Conservation (phyloP, 176 grass and related monocot genomes). For the Phragmites australis region DNA sequence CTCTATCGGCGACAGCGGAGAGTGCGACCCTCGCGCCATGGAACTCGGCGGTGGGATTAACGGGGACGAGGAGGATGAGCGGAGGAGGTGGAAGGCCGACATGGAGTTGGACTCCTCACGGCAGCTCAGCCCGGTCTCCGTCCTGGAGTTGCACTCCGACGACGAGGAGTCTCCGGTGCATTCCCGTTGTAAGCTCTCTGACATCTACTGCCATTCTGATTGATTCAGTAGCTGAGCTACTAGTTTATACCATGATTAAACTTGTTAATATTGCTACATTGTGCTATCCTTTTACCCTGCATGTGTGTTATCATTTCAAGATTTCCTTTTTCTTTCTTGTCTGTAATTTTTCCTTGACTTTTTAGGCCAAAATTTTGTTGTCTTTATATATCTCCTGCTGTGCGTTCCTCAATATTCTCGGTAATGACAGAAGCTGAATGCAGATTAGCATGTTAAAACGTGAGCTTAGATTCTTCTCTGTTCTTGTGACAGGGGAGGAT, state of each 20-base stretch:
- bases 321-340: not conserved
- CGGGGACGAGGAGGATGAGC: not conserved
- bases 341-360: not conserved
- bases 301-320: conserved; percentile 20
- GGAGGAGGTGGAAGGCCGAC: conserved; percentile 35
- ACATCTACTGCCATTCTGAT: not conserved
- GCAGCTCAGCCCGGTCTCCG: conserved; percentile 92
- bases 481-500: conserved; percentile 50
- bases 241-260: not conserved
- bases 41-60: conserved; percentile 17
- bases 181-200: conserved; percentile 27
- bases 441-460: not conserved
- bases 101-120: conserved; percentile 54
- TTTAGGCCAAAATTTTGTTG: not conserved
- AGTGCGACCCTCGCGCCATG: conserved; percentile 42
- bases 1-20: conserved; percentile 39
- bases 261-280: not conserved
- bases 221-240: not conserved
- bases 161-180: conserved; percentile 47
- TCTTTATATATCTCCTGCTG: not conserved
- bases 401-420: not conserved
- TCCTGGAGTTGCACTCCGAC: conserved; percentile 74
- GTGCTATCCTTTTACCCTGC: not conserved
- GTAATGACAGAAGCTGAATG: not conserved
- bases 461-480: not conserved